Evolutionary conservation across 2,329 filamentous ascomycete species (phyloP).

Genomic region (Diaporthe sp.): DNA sequence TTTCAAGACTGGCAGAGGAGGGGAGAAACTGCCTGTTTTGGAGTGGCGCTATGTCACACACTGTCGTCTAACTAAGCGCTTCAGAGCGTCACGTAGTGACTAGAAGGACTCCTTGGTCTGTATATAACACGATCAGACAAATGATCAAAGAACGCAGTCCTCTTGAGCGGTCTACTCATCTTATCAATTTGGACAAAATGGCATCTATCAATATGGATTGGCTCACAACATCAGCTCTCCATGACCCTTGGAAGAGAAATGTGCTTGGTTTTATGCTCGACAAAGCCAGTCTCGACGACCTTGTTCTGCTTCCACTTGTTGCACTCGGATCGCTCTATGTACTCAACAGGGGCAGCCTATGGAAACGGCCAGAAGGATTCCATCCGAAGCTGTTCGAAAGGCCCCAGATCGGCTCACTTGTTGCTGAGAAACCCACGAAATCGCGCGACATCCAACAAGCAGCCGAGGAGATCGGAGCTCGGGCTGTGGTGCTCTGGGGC

Average conservation of each 20-base stretch:
- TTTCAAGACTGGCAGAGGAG: not conserved
- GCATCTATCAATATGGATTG: not conserved
- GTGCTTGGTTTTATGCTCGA: not conserved
- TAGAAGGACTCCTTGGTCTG: not conserved
- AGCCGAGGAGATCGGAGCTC: not conserved
- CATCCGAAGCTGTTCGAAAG: not conserved
- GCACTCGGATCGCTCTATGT: not conserved
- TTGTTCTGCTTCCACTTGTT: not conserved
- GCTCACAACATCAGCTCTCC: not conserved
- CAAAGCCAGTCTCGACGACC: not conserved
- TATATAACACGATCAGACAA: not conserved
- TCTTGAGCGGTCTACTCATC: not conserved
- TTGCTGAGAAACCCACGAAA: not conserved
- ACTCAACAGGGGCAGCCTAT: not conserved
- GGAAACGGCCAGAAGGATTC: not conserved
- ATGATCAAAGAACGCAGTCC: not conserved
- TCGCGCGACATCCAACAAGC: not conserved
- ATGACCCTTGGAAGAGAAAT: not conserved
- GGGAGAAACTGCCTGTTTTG: not conserved
- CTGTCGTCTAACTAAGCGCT: not conserved
- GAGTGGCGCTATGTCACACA: not conserved
- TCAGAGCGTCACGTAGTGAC: not conserved
- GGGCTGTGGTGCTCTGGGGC: not conserved
- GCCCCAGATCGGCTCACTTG: not conserved
- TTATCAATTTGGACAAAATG: not conserved